A percentile compares a stretch with the other conserved stretches of the same genome.
phyloP scores from a whole-genome alignment of 2,329 filamentous ascomycete genomes.

The Trichophyton equinum region DNA sequence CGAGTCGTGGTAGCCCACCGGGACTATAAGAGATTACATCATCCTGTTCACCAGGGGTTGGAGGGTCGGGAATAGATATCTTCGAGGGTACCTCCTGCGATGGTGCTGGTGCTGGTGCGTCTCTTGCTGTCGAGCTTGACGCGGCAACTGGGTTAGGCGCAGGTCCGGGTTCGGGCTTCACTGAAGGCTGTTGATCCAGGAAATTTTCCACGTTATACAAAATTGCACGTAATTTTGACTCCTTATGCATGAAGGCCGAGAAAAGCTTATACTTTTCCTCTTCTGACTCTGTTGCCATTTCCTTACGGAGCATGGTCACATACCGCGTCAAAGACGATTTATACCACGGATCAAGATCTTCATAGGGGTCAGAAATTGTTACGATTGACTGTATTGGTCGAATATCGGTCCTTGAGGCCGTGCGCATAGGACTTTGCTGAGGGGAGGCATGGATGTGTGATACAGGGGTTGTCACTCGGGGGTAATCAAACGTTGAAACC shows the following conservation, averaged over 20 bases:
- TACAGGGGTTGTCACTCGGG: slow-evolving; percentile 8
- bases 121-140: not conserved
- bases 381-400: slow-evolving; percentile 9
- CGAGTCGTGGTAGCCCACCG: slow-evolving; percentile 40
- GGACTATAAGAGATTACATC: slow-evolving; percentile 38
- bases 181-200: slow-evolving; percentile 3
- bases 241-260: slow-evolving; percentile 37
- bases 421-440: not conserved
- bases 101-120: not conserved
- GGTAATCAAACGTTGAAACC: slow-evolving; percentile 7
- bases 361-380: slow-evolving; percentile 34
- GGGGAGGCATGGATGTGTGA: slow-evolving; percentile 7
- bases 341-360: slow-evolving; percentile 46
- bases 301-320: slow-evolving; percentile 42
- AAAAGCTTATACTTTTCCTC: slow-evolving; percentile 44
- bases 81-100: not conserved
- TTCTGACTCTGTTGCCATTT: slow-evolving; percentile 36
- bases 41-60: slow-evolving; percentile 8
- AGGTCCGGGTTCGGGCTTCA: slow-evolving; percentile 12
- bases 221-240: slow-evolving; percentile 36
- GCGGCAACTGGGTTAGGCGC: not conserved
- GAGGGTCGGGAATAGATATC: not conserved
- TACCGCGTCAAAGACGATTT: slow-evolving; percentile 44
- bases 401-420: slow-evolving; percentile 6
- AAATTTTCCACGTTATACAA: slow-evolving; percentile 38